A percentile compares a stretch with the other conserved stretches of the same genome.
Evolutionary conservation across 371 early-diverging fungal genomes (phyloP).

Genomic region (Lichtheimia ramosa): DNA sequence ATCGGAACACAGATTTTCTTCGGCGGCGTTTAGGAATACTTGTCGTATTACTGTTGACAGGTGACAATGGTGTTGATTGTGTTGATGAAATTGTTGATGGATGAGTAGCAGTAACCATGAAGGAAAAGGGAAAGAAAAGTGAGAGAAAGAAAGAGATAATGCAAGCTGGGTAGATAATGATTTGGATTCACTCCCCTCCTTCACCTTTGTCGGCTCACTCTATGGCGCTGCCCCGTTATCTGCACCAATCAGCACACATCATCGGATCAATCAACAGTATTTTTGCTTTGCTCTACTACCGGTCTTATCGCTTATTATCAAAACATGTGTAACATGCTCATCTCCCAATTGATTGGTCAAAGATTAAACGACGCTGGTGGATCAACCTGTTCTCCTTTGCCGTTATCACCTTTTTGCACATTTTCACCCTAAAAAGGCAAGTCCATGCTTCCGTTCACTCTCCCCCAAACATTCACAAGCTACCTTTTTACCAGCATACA

Average conservation of each 20-base stretch:
- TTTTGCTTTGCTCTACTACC: conserved; percentile 1
- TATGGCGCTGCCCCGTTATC: conserved; percentile 17
- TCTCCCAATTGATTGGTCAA: not conserved
- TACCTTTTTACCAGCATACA: no score
- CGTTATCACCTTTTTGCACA: no score
- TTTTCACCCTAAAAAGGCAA: no score
- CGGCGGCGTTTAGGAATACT: conserved; percentile 18
- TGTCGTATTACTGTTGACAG: conserved; percentile 7
- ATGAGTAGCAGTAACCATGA: conserved; percentile 1
- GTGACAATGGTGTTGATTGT: not conserved
- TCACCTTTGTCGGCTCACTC: no score
- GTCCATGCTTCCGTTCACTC: no score
- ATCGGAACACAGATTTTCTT: conserved; percentile 31
- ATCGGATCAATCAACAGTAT: conserved; percentile 18
- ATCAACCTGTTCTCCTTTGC: no score
- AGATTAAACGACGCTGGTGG: conserved; percentile 6
- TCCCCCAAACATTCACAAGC: no score
- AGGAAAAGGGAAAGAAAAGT: conserved; percentile 1
- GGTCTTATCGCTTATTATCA: conserved; percentile 9
- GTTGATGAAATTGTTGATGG: conserved; percentile 13
- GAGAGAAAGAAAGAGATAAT: conserved; percentile 9
- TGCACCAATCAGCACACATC: conserved; percentile 26
- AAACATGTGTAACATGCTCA: not conserved
- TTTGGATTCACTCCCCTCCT: not conserved
- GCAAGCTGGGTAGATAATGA: conserved; percentile 6